Base-by-base conservation (phyloP, 1,139 yeast genomes). In the Taiozyma sp. region DNA sequence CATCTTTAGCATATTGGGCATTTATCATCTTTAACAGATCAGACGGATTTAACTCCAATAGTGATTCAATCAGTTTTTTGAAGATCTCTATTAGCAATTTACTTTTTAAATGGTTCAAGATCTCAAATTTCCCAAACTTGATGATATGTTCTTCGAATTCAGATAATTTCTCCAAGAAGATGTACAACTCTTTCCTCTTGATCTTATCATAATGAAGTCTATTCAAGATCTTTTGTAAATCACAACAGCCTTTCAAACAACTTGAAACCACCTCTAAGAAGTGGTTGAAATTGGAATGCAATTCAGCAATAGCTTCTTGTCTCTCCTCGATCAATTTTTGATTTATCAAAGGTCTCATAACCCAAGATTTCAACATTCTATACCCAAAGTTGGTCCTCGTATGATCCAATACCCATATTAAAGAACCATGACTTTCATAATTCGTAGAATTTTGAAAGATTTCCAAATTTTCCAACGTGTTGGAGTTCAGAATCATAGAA, bases 381-480 rank as follows among this genome's bases (percentile, higher is more conserved):
- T 74, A 78, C 0, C 99, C 99, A 68, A 84, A 87, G 34, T 77
- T 74, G 0, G 97, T 89, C 44, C 81, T 71, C 0, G 98, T 88
- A 56, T 86, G 92, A 65, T 92, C 88, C 55, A 93, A 64, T 3
- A 89, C 71, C 90, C 93, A 87, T 16, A 87, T 68, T 19, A 93
- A 69, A 0, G 97, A 82, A 0, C 97, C 98, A 36, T 73, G 70
- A 8, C 71, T 72, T 1, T 77, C 70, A 19, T 70, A 67, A 55
- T 83, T 81, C 0, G 93, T 81, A 3, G 76, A 70, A 60, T 88
- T 88, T 41, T 72, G 72, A 60, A 89, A 89, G 1, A 93, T 76
- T 62, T 93, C 97, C 28, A 93, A 70, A 42, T 87, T 81, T 36
- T 77, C 74, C 8, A 93, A 60, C 0, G 96, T 82, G 57, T 79